A percentile compares a stretch with the other conserved stretches of the same genome.
Evolutionary conservation across 352 stramenopile species (phyloP).

Genomic region (Pythium folliculosum): DNA sequence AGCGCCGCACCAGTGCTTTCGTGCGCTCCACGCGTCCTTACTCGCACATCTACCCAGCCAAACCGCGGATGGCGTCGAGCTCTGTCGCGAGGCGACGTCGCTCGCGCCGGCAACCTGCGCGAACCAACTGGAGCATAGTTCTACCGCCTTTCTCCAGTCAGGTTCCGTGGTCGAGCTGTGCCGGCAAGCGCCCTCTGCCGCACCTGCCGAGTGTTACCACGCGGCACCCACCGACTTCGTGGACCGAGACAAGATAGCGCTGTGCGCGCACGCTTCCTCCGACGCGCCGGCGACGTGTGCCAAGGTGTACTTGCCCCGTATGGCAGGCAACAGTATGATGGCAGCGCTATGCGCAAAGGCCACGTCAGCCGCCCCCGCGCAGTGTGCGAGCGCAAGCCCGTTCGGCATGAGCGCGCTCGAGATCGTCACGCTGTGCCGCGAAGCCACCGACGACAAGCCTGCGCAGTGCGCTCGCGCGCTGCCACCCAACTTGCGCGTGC

Average conservation of each 20-base stretch:
- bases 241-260: slow-evolving; percentile 35
- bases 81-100: slow-evolving; percentile 21
- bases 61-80: slow-evolving; percentile 14
- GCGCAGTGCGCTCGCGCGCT: slow-evolving; percentile 43
- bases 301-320: slow-evolving; percentile 11
- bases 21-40: slow-evolving; percentile 9
- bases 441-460: slow-evolving; percentile 31
- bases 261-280: slow-evolving; percentile 45
- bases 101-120: slow-evolving; percentile 4
- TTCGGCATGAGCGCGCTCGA: slow-evolving; percentile 42
- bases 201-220: slow-evolving; percentile 36
- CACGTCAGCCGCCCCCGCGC: neutral
- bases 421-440: slow-evolving; percentile 43
- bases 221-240: slow-evolving; percentile 36
- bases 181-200: neutral
- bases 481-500: slow-evolving; percentile 30
- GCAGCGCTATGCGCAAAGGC: slow-evolving; percentile 19
- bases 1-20: slow-evolving; percentile 14
- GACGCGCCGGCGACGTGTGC: slow-evolving; percentile 42
- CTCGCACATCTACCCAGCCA: neutral
- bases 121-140: slow-evolving; percentile 22
- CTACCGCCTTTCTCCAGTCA: slow-evolving; percentile 1
- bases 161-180: slow-evolving; percentile 16
- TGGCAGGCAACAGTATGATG: neutral
- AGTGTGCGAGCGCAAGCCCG: slow-evolving; percentile 32